phyloP scores from a whole-genome alignment of 2,329 filamentous ascomycete species.

The Paraphaeosphaeria minitans region DNA sequence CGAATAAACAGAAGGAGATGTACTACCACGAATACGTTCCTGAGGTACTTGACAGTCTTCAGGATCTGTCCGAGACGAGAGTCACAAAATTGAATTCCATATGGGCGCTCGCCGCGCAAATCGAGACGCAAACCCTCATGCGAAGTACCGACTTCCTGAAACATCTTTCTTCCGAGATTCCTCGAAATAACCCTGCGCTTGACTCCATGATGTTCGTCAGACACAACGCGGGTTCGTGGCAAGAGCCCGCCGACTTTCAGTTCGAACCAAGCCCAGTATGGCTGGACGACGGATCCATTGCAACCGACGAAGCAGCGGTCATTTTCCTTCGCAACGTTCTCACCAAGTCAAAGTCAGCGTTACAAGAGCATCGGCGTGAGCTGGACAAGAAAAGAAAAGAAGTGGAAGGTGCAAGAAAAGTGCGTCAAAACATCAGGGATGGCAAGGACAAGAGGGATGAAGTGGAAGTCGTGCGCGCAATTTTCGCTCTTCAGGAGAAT shows the following conservation, averaged over 20 bases:
- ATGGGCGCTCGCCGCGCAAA: slow-evolving; percentile 78
- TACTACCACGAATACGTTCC: slow-evolving; percentile 98
- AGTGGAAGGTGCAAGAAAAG: slow-evolving; percentile 75
- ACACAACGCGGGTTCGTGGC: slow-evolving; percentile 83
- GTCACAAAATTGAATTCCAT: slow-evolving; percentile 82
- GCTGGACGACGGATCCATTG: slow-evolving; percentile 89
- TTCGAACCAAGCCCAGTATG: slow-evolving; percentile 97
- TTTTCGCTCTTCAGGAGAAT: slow-evolving; percentile 83
- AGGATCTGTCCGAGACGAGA: slow-evolving; percentile 90
- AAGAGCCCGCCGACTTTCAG: slow-evolving; percentile 80
- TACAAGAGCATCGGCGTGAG: slow-evolving; percentile 79
- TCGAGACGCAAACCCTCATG: slow-evolving; percentile 80
- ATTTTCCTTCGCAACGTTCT: slow-evolving; percentile 90
- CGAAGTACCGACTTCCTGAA: slow-evolving; percentile 74
- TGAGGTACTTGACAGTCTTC: slow-evolving; percentile 85
- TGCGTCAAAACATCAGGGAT: slow-evolving; percentile 77
- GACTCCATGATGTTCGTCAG: slow-evolving; percentile 98
- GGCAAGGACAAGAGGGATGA: slow-evolving; percentile 90
- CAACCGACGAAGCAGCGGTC: slow-evolving; percentile 84
- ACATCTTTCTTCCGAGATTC: slow-evolving; percentile 78
- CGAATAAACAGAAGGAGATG: slow-evolving; percentile 95
- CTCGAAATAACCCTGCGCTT: slow-evolving; percentile 82
- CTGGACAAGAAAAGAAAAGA: slow-evolving; percentile 86
- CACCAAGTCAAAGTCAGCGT: slow-evolving; percentile 83
- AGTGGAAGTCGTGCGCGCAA: slow-evolving; percentile 78